Percentiles rank a stretch among this genome's conserved stretches.
Conservation (phyloP, 345 rosid genomes). For the Salix udensis region DNA sequence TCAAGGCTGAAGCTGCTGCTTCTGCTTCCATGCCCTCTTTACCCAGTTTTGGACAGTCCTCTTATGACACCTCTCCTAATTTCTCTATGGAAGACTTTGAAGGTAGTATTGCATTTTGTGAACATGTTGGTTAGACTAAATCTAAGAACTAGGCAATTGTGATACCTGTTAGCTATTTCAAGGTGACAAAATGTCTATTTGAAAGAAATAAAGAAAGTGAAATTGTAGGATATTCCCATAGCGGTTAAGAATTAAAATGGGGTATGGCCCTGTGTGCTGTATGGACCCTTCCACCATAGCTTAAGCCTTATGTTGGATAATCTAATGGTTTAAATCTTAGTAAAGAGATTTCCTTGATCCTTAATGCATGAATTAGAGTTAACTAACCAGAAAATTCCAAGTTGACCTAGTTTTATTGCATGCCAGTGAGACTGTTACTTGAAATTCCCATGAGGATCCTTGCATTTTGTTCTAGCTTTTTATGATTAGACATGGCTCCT, state of each 20-base stretch:
- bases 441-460: background rate
- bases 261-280: too few relatives aligned
- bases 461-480: background rate
- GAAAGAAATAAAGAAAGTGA: too few relatives aligned
- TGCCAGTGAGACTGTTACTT: background rate
- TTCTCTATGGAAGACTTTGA: conserved; percentile 86
- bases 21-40: conserved; percentile 43
- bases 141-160: too few relatives aligned
- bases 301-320: background rate
- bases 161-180: too few relatives aligned
- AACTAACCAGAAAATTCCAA: too few relatives aligned
- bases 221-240: too few relatives aligned
- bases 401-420: too few relatives aligned
- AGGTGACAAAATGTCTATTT: too few relatives aligned
- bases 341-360: too few relatives aligned
- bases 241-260: too few relatives aligned
- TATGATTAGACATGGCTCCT: background rate
- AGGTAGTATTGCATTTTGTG: conserved; percentile 36
- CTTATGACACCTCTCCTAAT: conserved; percentile 40
- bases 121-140: background rate
- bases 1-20: conserved; percentile 77
- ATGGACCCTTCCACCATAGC: background rate
- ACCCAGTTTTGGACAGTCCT: conserved; percentile 43
- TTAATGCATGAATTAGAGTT: too few relatives aligned
- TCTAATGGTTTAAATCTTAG: background rate